Evolutionary conservation across 2,329 filamentous ascomycete species (phyloP).

Genomic region (Paecilomyces niveus): DNA sequence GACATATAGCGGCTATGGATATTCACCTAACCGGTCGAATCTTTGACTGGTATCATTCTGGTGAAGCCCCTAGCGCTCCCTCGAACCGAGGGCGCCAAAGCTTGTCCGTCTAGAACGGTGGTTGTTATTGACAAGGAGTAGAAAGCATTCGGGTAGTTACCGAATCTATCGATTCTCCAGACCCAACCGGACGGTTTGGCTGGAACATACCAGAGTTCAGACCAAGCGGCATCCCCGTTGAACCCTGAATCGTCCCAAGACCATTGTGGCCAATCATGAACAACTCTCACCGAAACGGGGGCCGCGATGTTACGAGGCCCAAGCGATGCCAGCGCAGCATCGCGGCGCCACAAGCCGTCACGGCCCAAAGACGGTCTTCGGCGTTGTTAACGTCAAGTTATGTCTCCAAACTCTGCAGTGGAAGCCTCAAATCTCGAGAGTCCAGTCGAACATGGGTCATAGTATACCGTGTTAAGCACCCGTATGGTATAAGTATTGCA

Average conservation of each 20-base stretch:
- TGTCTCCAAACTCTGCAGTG: not conserved
- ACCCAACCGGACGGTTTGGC: not conserved
- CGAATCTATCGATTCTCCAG: not conserved
- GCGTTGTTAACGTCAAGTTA: not conserved
- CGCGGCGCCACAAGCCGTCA: not conserved
- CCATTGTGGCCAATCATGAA: not conserved
- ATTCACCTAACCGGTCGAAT: not conserved
- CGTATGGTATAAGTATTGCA: not conserved
- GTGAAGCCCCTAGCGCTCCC: not conserved
- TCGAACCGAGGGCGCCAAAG: not conserved
- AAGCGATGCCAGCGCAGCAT: not conserved
- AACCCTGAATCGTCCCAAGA: not conserved
- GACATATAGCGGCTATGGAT: not conserved
- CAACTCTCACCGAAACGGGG: not conserved
- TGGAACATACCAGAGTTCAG: not conserved
- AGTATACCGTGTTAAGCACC: too few relatives aligned
- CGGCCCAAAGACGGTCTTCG: not conserved
- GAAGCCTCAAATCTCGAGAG: not conserved
- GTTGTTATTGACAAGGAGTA: too few relatives aligned
- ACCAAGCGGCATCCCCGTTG: not conserved
- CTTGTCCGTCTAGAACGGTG: not conserved
- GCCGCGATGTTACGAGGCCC: not conserved
- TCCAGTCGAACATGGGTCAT: not conserved
- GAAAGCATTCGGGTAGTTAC: not conserved
- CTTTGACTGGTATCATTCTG: not conserved